Base-by-base conservation (phyloP, 257 asterid genomes). In the Penstemon barbatus region DNA sequence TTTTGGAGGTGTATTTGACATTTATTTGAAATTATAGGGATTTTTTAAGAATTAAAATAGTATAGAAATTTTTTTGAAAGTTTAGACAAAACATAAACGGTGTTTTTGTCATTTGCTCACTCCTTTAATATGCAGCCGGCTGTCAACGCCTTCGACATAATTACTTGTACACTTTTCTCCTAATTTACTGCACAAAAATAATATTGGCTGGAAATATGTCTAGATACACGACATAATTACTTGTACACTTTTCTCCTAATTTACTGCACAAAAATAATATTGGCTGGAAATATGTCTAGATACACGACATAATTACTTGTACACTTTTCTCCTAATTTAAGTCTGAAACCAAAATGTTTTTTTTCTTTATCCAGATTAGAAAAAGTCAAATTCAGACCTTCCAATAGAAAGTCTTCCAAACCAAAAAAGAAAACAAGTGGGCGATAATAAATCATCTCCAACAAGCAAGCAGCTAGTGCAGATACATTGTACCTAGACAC, bases 401-500 rank as follows among this genome's bases (percentile, higher is more conserved):
- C 25, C 5, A 6, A 4, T 3, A 11, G 5, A 50, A 18, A 15
- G 0, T 15, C 18, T 15, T 15, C 18, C 0, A 15, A 15, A 15
- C 18, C 18, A 15, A 15, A 15, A 15, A 15, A 15, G 18, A 15
- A 15, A 15, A 15, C 18, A 15, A 15, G 18, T 15, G 18, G 18
- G 18, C 18, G 18, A 15, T 15, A 15, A 15, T 15, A 19, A 42
- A 62, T 44, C n/a, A 12, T 49, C 8, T 57, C 43, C 4, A 8
- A 12, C 13, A 45, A 46, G 25, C 41, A 46, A 52, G 10, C 60
- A 81, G 18, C 18, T 15, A 15, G 18, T 15, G 18, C 18, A 15
- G 77, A 70, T 86, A 75, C 96, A 78, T 82, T 86, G 94, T 82
- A 88, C 86, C 85, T 79, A 66, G 91, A 84, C 94, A 67, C 38